phyloP scores from a whole-genome alignment of 768 basidiomycete genomes.

The Lactarius akahatsu region DNA sequence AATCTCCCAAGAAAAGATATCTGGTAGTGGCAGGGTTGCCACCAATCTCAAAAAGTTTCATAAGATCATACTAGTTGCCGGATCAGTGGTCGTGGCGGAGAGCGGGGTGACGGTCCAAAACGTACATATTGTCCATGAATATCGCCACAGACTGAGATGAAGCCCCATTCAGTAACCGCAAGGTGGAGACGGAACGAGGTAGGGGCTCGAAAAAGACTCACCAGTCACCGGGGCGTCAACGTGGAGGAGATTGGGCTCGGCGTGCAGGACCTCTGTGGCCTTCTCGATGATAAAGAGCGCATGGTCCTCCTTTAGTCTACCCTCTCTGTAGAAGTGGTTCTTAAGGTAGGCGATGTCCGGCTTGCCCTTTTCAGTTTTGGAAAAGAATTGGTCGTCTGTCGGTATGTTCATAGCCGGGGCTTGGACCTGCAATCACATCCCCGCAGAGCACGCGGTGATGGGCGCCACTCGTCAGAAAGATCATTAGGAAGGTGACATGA shows the following conservation, averaged over 20 bases:
- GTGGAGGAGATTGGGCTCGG: conserved; percentile 86
- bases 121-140: conserved; percentile 99
- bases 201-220: conserved; percentile 38
- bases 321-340: conserved; percentile 98
- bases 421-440: conserved; percentile 67
- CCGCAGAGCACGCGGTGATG: conserved; percentile 8
- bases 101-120: conserved; percentile 23
- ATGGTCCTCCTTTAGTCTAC: conserved; percentile 89
- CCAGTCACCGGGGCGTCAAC: conserved; percentile 99
- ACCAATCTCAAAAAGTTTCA: conserved; percentile 78
- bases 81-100: conserved; percentile 21
- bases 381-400: conserved; percentile 93
- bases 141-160: conserved; percentile 69
- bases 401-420: conserved; percentile 94
- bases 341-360: conserved; percentile 96
- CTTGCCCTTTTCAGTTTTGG: conserved; percentile 77
- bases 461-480: conserved; percentile 1
- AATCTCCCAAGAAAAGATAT: conserved; percentile 74
- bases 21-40: conserved; percentile 72
- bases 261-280: conserved; percentile 76
- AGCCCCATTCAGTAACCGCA: conserved; percentile 42
- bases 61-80: conserved; percentile 60
- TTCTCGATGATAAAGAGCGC: conserved; percentile 91
- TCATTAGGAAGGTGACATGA: not conserved
- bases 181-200: conserved; percentile 18